phyloP scores from a whole-genome alignment of 2,329 filamentous ascomycete species.

The Myriosclerotinia curreyana region DNA sequence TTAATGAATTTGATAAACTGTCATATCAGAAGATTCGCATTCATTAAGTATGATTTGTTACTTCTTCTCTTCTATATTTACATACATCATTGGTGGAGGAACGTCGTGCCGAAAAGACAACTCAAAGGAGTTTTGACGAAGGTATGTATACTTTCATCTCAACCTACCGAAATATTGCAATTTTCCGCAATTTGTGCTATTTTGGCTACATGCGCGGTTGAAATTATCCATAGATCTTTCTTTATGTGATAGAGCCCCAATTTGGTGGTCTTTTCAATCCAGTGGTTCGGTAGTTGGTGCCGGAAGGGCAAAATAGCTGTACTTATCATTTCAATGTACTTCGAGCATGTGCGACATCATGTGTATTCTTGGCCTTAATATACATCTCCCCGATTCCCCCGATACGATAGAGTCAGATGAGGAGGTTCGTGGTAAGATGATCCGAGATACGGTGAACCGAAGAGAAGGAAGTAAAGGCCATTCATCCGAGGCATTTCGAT shows the following conservation, averaged over 20 bases:
- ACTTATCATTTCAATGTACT: background rate
- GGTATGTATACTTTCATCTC: background rate
- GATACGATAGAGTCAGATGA: background rate
- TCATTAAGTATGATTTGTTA: too few relatives aligned
- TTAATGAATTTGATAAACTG: too few relatives aligned
- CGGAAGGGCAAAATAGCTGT: background rate
- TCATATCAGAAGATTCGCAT: too few relatives aligned
- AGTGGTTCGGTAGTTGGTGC: background rate
- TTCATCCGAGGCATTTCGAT: constrained; percentile 1
- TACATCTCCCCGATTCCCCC: background rate
- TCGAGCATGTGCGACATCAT: background rate
- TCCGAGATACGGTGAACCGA: background rate
- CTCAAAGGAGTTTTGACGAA: background rate
- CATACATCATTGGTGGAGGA: background rate
- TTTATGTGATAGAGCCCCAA: background rate
- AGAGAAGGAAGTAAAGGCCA: constrained; percentile 6
- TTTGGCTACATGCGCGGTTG: background rate
- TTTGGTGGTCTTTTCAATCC: background rate
- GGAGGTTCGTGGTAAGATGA: background rate
- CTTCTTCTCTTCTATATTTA: too few relatives aligned
- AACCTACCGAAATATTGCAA: background rate
- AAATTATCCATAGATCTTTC: constrained; percentile 14
- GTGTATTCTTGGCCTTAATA: constrained; percentile 9
- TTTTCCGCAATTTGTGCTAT: background rate
- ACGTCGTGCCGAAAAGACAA: background rate